These are phyloP conservation scores for Toxoplasma gondii DNA, from an alignment of 169 alveolate species.

Conservation along the genomic window DNA sequence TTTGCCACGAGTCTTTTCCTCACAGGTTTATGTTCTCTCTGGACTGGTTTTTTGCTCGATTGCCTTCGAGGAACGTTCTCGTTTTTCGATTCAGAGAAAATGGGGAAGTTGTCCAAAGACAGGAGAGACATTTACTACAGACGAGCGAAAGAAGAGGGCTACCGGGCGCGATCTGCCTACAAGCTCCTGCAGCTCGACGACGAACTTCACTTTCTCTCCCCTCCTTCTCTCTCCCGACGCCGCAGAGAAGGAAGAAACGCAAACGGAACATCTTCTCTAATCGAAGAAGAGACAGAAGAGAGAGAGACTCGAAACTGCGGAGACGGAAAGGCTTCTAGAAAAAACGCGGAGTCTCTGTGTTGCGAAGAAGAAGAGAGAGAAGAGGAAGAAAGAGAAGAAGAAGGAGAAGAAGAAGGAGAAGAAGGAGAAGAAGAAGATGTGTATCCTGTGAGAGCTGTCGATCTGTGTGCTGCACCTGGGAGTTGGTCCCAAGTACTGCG, in stretches of 20 bases:
- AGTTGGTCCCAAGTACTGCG: conserved; percentile 96
- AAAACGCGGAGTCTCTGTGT: no score
- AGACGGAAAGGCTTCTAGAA: no score
- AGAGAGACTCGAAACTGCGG: no score
- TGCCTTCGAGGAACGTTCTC: no score
- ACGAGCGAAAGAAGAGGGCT: conserved; percentile 97
- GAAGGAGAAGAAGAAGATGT: background rate
- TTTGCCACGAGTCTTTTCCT: no score
- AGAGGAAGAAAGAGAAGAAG: background rate
- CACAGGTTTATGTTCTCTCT: no score
- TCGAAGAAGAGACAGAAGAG: background rate
- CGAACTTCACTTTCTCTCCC: conserved; percentile 79
- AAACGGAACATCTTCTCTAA: background rate
- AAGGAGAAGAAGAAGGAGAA: background rate
- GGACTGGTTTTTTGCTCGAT: no score
- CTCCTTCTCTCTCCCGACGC: conserved; percentile 1
- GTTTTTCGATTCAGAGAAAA: background rate
- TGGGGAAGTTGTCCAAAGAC: conserved; percentile 69
- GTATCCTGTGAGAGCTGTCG: conserved; percentile 88
- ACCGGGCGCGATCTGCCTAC: conserved; percentile 97
- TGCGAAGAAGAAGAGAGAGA: background rate
- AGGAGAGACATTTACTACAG: conserved; percentile 95
- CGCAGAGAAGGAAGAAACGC: background rate
- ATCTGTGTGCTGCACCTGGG: conserved; percentile 99
- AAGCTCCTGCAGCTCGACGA: conserved; percentile 95